These are phyloP conservation scores for Paramecium primaurelia DNA, from an alignment of 73 alveolate species.

Conservation along the genomic window DNA sequence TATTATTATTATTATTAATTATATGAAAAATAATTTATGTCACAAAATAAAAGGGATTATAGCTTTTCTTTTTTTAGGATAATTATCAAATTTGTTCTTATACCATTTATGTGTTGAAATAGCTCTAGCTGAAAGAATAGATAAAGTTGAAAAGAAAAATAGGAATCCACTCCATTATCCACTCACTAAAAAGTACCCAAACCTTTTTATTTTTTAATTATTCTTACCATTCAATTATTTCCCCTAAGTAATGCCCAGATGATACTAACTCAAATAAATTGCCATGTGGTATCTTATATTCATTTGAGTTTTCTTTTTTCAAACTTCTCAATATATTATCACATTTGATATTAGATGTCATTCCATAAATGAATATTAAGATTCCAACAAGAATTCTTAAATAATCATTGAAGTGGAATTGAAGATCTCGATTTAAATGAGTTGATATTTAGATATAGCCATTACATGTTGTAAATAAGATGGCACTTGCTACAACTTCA, in stretches of 20 bases:
- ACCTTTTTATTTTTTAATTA: not conserved
- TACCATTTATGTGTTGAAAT: conserved; percentile 13
- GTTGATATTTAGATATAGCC: not conserved
- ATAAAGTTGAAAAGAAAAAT: not conserved
- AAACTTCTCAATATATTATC: not conserved
- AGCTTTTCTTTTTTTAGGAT: not conserved
- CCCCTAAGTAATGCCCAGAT: conserved; percentile 21
- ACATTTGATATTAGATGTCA: conserved; percentile 3
- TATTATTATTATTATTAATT: not conserved
- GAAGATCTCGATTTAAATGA: not conserved
- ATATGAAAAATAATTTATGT: not conserved
- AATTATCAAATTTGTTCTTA: not conserved
- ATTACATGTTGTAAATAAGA: not conserved
- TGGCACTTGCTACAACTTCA: not conserved
- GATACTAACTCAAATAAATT: conserved; percentile 17
- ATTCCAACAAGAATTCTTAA: not conserved
- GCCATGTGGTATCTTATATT: not conserved
- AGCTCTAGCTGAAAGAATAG: conserved; percentile 23
- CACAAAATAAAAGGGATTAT: not conserved
- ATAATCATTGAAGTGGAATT: not conserved
- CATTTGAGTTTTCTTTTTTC: not conserved
- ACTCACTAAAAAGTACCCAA: not conserved
- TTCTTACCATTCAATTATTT: conserved; percentile 31
- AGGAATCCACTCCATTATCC: not conserved
- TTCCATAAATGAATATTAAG: not conserved